phyloP scores from a whole-genome alignment of 805 yeast genomes.

The Cyberlindnera americana region DNA sequence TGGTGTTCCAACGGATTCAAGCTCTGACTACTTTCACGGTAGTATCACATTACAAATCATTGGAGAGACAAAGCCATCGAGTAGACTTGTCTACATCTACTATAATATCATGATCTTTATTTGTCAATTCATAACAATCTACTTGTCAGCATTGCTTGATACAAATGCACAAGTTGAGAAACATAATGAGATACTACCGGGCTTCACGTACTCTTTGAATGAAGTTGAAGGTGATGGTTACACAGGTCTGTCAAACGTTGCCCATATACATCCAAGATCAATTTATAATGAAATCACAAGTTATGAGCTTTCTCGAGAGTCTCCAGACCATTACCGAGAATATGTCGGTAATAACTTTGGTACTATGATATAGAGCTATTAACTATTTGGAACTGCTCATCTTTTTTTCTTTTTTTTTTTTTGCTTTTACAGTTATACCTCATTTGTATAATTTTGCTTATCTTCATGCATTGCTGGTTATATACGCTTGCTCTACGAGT shows the following conservation, averaged over 20 bases:
- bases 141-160: constrained; percentile 32
- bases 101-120: constrained; percentile 31
- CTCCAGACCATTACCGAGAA: constrained; percentile 12
- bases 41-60: constrained; percentile 40
- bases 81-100: constrained; percentile 24
- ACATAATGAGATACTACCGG: constrained; percentile 28
- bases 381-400: no score
- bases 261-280: constrained; percentile 33
- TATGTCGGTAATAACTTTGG: constrained; percentile 13
- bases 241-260: constrained; percentile 38
- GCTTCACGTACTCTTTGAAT: constrained; percentile 22
- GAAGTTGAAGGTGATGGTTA: constrained; percentile 39
- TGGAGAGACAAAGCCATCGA: constrained; percentile 40
- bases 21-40: constrained; percentile 29
- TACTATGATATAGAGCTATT: constrained; percentile 1
- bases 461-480: no score
- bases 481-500: no score
- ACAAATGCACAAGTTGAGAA: constrained; percentile 25
- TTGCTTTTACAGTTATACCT: no score
- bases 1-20: constrained; percentile 22
- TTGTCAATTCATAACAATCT: constrained; percentile 30
- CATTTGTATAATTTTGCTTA: no score
- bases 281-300: constrained; percentile 25
- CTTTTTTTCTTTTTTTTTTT: no score
- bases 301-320: constrained; percentile 10